Evolutionary conservation across 75 land plant genomes (phyloP), one percentile per base, ranked within the genome.

Genomic region (Sequoiadendron giganteum): DNA sequence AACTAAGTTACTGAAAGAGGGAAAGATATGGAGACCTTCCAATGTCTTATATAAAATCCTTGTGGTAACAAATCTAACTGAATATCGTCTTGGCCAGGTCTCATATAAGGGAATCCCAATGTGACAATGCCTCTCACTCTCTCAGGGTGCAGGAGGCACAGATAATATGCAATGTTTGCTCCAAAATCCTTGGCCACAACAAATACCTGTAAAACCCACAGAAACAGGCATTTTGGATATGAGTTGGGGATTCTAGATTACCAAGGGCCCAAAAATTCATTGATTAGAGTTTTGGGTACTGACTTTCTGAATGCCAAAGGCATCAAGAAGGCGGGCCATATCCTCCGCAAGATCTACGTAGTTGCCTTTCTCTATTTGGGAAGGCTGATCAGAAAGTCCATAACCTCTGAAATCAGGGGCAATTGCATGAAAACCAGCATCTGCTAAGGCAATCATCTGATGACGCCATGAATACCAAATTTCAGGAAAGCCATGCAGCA

Each of bases 141-240:
- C 14, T 92, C 95, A 8, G 93, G 94, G 40, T 91, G 88, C 13
- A 87, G 32, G 19, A 91, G 38, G 2, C 86, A 90, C 25, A 95
- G 76, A 8, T 68, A 28, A 77, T 87, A 88, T 10, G 88, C 94
- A 34, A 88, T 68, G 14, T 36, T 18, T 3, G 87, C 91, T 47
- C 96, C 96, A 86, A 93, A 91, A 78, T 95, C 96, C 54, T 92
- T 92, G 5, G 49, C 92, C 13, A 95, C 88, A 49, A 95, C 18
- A 86, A 94, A 95, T 21, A 85, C 96, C 95, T 95, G 75, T 13
- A 4, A 49, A 7, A 25, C 11, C 10, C 40, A 34, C 10, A 42
- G 47, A 21, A 39, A 40, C 9, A 19, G n/a, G 48, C 30, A 77
- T 10, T 30, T 39, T 15, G 21, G 5, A 72, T n/a, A 0, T 36